Evolutionary conservation across 2,329 filamentous ascomycete genomes (phyloP).

Genomic region (Lachnellula hyalina): DNA sequence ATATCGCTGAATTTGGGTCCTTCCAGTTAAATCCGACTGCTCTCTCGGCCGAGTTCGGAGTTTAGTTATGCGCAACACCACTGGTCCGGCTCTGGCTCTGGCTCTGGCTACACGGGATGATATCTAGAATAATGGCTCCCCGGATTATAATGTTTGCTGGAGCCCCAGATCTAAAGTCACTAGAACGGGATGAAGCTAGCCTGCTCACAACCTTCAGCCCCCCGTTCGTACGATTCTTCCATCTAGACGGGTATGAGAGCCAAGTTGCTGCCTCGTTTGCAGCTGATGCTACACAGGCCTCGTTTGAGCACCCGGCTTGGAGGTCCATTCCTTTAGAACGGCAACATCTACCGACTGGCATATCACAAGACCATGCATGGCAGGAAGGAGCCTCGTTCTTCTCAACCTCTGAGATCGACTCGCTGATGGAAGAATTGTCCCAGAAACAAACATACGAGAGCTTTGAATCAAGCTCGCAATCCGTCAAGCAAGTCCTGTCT

Average conservation of each 20-base stretch:
- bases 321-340: slow-evolving; percentile 46
- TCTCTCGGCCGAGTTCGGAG: neutral
- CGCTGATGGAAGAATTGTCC: slow-evolving; percentile 18
- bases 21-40: slow-evolving; percentile 2
- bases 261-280: neutral
- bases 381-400: slow-evolving; percentile 42
- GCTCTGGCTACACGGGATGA: too few relatives aligned
- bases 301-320: slow-evolving; percentile 37
- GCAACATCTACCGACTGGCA: slow-evolving; percentile 44
- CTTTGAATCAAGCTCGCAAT: slow-evolving; percentile 11
- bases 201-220: slow-evolving; percentile 45
- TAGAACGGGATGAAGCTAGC: slow-evolving; percentile 49
- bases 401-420: slow-evolving; percentile 38
- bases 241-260: neutral
- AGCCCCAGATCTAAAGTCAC: slow-evolving; percentile 48
- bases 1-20: neutral
- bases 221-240: slow-evolving; percentile 35
- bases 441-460: slow-evolving; percentile 7
- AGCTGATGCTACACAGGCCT: slow-evolving; percentile 5
- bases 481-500: slow-evolving; percentile 39
- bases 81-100: too few relatives aligned
- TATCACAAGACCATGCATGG: slow-evolving; percentile 43
- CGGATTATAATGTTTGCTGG: slow-evolving; percentile 49
- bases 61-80: too few relatives aligned
- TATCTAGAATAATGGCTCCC: slow-evolving; percentile 16